Base-by-base conservation (phyloP, 225 moss, liverwort and hornwort genomes). In the Marchantia paleacea region DNA sequence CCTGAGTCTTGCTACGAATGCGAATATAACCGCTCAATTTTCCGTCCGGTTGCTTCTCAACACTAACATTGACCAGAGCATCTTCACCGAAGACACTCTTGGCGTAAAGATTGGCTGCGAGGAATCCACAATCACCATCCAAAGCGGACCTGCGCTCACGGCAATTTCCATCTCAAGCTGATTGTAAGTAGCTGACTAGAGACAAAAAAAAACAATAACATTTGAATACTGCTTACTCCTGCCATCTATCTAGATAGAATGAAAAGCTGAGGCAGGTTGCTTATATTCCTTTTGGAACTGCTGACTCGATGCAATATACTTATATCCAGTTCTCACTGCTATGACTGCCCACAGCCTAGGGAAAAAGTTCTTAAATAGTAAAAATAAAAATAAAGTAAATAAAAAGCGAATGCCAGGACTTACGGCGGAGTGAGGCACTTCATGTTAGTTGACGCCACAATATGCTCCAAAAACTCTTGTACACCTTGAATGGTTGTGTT, bases 81-180 rank as follows among this genome's bases (percentile, higher is more conserved):
- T 97, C 97, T 84, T 97, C 97, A 62, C 97, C 97, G 69, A 97
- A 97, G 25, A 97, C 94, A 81, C 94, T 97, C 92, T 97, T 97
- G 0, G 97, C 97, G 76, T 97, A 97, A 7, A 97, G 91, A 80
- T 97, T 97, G 60, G 97, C 97, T 76, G 97, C 97, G 63, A 97
- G 86, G 54, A 97, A 97, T 64, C 97, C 94, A 82, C 94, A 97
- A 60, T 97, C 93, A 50, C 94, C 97, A 84, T 97, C 94, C 86
- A 97, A 85, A 13, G 94, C 97, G 55, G 94, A 97, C 82, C 95
- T 96, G 90, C 83, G 79, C 25, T 83, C 85, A 78, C 6, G 68
- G 53, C 75, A 75, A 24, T 49, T 39, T 24, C 29, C 55, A 67
- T 75, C 80, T 80, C 82, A 66, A 73, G 73, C 26, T 72, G 55